Evolutionary conservation across 176 grass and related monocot species (phyloP).

Genomic region (Canna indica): DNA sequence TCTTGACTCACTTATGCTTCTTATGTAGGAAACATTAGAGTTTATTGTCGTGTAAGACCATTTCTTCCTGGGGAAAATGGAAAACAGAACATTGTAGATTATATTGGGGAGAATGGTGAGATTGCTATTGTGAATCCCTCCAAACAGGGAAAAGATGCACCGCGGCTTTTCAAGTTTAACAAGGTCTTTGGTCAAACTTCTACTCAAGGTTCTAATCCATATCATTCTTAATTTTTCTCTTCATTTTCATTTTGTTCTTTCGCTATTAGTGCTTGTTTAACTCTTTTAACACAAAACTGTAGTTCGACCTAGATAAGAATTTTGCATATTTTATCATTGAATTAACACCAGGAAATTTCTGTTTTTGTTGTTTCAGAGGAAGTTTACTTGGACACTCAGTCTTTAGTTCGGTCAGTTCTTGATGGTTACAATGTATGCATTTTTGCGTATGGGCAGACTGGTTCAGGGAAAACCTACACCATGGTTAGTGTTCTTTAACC

Average conservation of each 20-base stretch:
- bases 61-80: constrained; percentile 84
- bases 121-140: constrained; percentile 72
- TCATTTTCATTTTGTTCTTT: neutral
- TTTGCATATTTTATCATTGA: neutral
- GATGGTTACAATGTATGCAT: constrained; percentile 99
- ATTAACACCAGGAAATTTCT: neutral
- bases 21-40: constrained; percentile 77
- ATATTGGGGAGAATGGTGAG: constrained; percentile 90
- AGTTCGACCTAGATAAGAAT: too few species aligned
- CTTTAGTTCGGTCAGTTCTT: constrained; percentile 90
- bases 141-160: constrained; percentile 87
- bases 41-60: constrained; percentile 88
- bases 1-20: neutral
- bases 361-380: constrained; percentile 31
- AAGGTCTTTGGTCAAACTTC: constrained; percentile 56
- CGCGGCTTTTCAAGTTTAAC: constrained; percentile 96
- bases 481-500: constrained; percentile 41
- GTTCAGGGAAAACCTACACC: constrained; percentile 97
- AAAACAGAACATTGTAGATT: constrained; percentile 70
- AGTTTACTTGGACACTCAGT: constrained; percentile 89
- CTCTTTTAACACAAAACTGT: too few species aligned
- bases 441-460: constrained; percentile 98
- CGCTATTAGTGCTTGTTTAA: neutral
- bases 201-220: constrained; percentile 60
- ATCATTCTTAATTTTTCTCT: neutral